Conservation (phyloP, 805 yeast species). For the Saturnispora ahearnii region DNA sequence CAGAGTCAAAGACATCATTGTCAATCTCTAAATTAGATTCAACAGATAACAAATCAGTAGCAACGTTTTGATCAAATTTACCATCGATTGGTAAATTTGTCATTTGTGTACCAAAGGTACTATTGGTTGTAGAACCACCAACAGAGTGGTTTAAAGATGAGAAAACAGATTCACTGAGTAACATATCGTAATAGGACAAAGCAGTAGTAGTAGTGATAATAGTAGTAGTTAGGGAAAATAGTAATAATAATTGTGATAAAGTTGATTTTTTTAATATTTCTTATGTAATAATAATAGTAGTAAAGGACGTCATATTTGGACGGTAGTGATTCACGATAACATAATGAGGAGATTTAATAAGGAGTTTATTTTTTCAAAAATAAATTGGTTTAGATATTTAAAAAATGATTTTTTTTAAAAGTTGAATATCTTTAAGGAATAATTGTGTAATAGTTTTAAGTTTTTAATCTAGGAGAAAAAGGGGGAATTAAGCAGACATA, state of each 20-base stretch:
- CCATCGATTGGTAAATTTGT: not conserved
- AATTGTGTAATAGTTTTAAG: conserved; percentile 1
- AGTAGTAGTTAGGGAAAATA: not conserved
- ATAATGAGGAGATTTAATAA: not conserved
- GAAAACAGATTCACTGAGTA: conserved; percentile 6
- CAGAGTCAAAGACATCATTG: conserved; percentile 42
- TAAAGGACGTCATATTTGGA: conserved; percentile 4
- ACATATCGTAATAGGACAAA: conserved; percentile 5
- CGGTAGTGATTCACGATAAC: conserved; percentile 1
- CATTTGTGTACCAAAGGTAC: not conserved
- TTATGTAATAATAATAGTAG: not conserved
- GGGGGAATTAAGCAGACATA: conserved; percentile 9
- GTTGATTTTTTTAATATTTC: not conserved
- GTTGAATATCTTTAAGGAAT: not conserved
- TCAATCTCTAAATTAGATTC: conserved; percentile 45
- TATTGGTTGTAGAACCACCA: not conserved
- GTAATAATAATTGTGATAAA: not conserved
- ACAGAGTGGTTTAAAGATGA: conserved; percentile 1
- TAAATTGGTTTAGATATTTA: not conserved
- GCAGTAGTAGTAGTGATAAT: conserved; percentile 1
- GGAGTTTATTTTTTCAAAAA: not conserved
- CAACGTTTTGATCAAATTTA: conserved; percentile 1
- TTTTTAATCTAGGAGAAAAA: not conserved
- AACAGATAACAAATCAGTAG: not conserved
- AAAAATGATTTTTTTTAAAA: conserved; percentile 6